A percentile compares a stretch with the other conserved stretches of the same genome.
Evolutionary conservation across 2,329 filamentous ascomycete genomes (phyloP).

Genomic region (Lizonia empirigonia): DNA sequence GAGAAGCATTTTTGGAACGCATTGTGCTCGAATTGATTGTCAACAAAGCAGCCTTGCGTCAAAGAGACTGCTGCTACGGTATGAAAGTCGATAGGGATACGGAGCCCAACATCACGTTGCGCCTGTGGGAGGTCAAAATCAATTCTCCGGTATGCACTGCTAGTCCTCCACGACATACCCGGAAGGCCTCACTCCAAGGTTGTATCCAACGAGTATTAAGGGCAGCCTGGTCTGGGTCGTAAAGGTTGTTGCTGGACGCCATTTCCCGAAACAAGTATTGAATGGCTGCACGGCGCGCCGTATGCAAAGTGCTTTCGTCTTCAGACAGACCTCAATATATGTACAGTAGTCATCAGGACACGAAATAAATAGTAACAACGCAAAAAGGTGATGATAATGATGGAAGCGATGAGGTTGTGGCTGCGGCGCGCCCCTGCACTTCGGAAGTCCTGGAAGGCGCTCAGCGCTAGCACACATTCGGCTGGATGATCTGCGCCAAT

Average conservation of each 20-base stretch:
- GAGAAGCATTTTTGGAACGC: constrained; percentile 63
- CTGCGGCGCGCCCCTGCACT: background rate
- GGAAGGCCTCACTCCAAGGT: constrained; percentile 42
- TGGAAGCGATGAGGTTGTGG: background rate
- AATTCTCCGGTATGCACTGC: background rate
- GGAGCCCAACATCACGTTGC: constrained; percentile 64
- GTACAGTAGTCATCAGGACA: background rate
- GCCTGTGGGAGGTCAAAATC: constrained; percentile 48
- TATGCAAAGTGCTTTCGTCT: background rate
- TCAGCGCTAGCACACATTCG: background rate
- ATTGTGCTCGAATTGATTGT: constrained; percentile 59
- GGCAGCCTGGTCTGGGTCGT: constrained; percentile 39
- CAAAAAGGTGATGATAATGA: background rate
- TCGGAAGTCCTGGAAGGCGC: constrained; percentile 3
- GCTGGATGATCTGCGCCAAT: too few relatives aligned
- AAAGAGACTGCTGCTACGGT: constrained; percentile 63
- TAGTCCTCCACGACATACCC: constrained; percentile 25
- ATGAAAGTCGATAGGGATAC: constrained; percentile 67
- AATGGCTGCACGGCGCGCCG: constrained; percentile 13
- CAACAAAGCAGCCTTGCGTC: constrained; percentile 63
- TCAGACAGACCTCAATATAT: background rate
- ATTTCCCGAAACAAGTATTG: constrained; percentile 26
- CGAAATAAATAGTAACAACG: background rate
- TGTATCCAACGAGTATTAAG: constrained; percentile 33
- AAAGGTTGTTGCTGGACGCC: constrained; percentile 37